Base-by-base conservation (phyloP, 202 grass and related monocot species). In the Saccharum hybrid region DNA sequence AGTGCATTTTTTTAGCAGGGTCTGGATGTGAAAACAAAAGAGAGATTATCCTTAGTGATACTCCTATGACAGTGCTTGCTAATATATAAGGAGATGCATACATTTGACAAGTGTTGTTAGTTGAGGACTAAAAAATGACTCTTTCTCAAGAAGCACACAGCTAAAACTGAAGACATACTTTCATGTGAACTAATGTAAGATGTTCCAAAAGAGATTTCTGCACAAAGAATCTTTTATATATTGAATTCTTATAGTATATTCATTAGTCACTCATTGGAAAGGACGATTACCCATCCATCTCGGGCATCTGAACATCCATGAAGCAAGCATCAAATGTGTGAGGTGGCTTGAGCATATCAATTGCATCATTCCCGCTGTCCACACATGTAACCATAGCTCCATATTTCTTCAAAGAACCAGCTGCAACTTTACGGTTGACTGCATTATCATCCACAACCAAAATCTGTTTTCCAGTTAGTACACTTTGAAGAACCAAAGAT, bases 261-360 rank as follows among this genome's bases (percentile, higher is more conserved):
- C 2, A 66, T 52, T 49, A 83, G 40, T 78, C 12, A 78, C 14
- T 26, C 33, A 46, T 78, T n/a, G 28, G 76, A 34, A 76, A 71
- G 46, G 48, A 40, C 64, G 36, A 61, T 86, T 92, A 96, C 93
- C 93, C 93, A 46, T 96, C 93, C 93, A 96, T 96, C 77, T 96
- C 93, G 3, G 93, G 93, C 90, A 96, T 96, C 63, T 96, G 93
- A 89, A 96, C 51, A 80, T 96, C 93, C 93, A 96, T 96, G 84
- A 96, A 96, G 84, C 93, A 96, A 78, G 90, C 90, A 89, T 96
- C 86, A 83, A 96, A 88, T 33, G 85, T 76, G 68, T 96, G 93
- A 46, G 90, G 93, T 7, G 90, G 93, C 11, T 49, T 69, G 59
- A 96, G 88, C 75, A 85, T 91, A 81, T 22, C 43, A 85, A 92